Percentiles rank a stretch among this genome's conserved stretches.
phyloP scores from a whole-genome alignment of 768 basidiomycete species.

The Boletus pseudopeckii region DNA sequence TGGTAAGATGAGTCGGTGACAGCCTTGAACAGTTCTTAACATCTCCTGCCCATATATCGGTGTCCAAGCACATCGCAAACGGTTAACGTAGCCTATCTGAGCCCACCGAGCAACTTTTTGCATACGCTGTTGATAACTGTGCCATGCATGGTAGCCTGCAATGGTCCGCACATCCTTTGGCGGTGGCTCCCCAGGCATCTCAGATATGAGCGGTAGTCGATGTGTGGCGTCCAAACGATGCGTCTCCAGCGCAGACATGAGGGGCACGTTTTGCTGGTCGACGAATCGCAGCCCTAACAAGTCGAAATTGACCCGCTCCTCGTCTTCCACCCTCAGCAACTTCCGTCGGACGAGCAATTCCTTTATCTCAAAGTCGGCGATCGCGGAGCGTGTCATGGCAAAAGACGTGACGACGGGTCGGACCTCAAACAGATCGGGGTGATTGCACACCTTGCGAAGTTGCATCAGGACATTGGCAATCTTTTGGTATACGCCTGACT shows the following conservation, averaged over 20 bases:
- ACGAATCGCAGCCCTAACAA: constrained; percentile 65
- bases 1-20: constrained; percentile 52
- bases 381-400: constrained; percentile 68
- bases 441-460: constrained; percentile 92
- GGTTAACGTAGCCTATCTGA: constrained; percentile 72
- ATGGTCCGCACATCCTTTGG: constrained; percentile 74
- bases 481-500: constrained; percentile 84
- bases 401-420: constrained; percentile 80
- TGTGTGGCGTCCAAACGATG: constrained; percentile 57
- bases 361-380: constrained; percentile 81
- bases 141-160: constrained; percentile 61
- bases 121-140: constrained; percentile 45
- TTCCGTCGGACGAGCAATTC: constrained; percentile 80
- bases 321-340: constrained; percentile 51
- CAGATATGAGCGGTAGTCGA: constrained; percentile 48
- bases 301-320: constrained; percentile 58
- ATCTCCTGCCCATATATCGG: constrained; percentile 48
- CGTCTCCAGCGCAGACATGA: constrained; percentile 52
- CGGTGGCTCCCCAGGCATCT: constrained; percentile 60
- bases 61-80: constrained; percentile 54
- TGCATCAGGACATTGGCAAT: constrained; percentile 98
- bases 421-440: constrained; percentile 89
- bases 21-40: constrained; percentile 37
- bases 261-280: constrained; percentile 48
- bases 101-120: constrained; percentile 59